Evolutionary conservation across 768 basidiomycete genomes (phyloP).

Genomic region (Daedaleopsis sinensis): DNA sequence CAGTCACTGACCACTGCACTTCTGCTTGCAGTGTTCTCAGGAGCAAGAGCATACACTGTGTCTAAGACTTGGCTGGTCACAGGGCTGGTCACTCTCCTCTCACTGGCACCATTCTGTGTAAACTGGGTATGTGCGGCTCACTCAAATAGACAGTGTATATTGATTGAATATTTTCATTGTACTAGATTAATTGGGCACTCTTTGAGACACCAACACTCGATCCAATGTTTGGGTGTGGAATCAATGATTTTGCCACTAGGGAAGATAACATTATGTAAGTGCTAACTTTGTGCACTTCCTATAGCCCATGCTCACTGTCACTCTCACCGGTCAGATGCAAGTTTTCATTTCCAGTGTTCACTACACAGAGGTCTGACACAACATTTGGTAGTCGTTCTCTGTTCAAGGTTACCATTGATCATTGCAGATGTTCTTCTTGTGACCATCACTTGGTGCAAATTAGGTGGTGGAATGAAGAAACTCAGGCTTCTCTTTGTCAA

Average conservation of each 20-base stretch:
- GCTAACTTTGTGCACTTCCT: neutral
- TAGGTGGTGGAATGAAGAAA: neutral
- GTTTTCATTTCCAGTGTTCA: no score
- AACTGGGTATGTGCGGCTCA: no score
- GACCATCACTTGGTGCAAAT: neutral
- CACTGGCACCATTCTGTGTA: no score
- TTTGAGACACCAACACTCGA: neutral
- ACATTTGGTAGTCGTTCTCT: no score
- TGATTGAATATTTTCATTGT: neutral
- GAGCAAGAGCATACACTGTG: no score
- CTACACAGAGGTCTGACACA: no score
- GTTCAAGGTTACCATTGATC: no score
- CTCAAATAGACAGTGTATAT: neutral
- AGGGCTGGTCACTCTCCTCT: no score
- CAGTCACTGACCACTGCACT: no score
- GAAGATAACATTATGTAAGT: neutral
- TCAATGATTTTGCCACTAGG: neutral
- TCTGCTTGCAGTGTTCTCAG: no score
- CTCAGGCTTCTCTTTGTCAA: neutral
- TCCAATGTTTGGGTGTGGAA: neutral
- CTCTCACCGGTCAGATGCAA: no score
- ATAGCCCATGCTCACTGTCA: neutral
- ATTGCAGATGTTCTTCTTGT: neutral
- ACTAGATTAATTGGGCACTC: neutral
- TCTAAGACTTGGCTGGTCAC: no score